Percentiles rank a stretch among this genome's conserved stretches.
Evolutionary conservation across 345 rosid genomes (phyloP).

Genomic region (Brassica juncea): DNA sequence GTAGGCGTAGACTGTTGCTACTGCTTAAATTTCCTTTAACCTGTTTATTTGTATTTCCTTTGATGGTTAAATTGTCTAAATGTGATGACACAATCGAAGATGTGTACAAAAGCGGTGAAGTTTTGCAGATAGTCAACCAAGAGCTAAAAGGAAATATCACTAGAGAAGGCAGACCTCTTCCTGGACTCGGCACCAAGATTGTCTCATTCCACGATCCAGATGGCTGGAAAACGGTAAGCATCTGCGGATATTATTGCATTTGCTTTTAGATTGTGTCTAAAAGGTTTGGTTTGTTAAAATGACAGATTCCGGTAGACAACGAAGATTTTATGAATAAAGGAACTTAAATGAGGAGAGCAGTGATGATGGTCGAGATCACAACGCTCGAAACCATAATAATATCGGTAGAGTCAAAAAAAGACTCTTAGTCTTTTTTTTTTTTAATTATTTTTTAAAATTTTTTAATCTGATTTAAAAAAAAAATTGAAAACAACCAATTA

Average conservation of each 20-base stretch:
- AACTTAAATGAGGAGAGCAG: conserved; percentile 49
- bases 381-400: neutral
- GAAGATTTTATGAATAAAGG: conserved; percentile 87
- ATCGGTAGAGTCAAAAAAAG: too few species aligned
- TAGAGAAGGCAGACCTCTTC: conserved; percentile 77
- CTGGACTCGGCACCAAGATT: conserved; percentile 88
- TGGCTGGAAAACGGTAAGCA: conserved; percentile 84
- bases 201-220: conserved; percentile 83
- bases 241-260: neutral
- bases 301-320: conserved; percentile 88
- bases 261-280: neutral
- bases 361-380: conserved; percentile 16
- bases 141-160: conserved; percentile 93
- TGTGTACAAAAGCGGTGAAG: too few species aligned
- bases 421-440: too few species aligned
- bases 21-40: neutral
- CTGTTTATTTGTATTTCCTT: neutral
- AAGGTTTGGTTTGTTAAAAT: conserved; percentile 6
- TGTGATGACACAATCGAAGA: neutral
- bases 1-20: conserved; percentile 8
- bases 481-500: too few species aligned
- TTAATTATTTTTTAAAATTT: too few species aligned
- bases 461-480: too few species aligned
- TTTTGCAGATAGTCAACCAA: conserved; percentile 46
- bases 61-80: neutral